Evolutionary conservation across 2,329 filamentous ascomycete species (phyloP).

Genomic region (Fusarium napiforme): DNA sequence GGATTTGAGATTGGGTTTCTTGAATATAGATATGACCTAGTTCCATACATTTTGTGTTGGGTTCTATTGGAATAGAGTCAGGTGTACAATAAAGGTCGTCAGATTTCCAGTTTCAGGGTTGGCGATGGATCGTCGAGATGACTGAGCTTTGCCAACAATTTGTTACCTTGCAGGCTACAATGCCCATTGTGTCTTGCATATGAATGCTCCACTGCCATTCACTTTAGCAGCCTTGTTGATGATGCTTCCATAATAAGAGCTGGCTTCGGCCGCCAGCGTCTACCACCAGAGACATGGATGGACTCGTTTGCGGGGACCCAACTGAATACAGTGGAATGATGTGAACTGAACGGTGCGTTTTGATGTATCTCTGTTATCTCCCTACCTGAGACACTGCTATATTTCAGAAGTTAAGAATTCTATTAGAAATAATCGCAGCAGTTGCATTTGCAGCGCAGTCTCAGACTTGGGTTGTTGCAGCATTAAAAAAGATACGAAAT

Average conservation of each 20-base stretch:
- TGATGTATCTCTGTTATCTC: constrained; percentile 8
- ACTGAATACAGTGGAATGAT: background rate
- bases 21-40: background rate
- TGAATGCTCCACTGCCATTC: background rate
- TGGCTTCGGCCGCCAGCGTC: constrained; percentile 8
- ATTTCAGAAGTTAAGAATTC: background rate
- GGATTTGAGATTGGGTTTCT: background rate
- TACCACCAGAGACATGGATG: constrained; percentile 18
- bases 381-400: background rate
- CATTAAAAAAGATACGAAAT: background rate
- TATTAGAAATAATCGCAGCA: background rate
- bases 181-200: background rate
- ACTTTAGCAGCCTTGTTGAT: background rate
- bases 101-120: background rate
- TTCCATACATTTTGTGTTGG: background rate
- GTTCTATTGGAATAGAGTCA: background rate
- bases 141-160: background rate
- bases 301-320: constrained; percentile 27
- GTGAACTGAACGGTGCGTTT: background rate
- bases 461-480: background rate
- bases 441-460: background rate
- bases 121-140: background rate
- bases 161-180: background rate
- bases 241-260: background rate
- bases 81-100: background rate